A percentile compares a stretch with the other conserved stretches of the same genome.
Conservation (phyloP, 73 alveolate species). For the Paraurostyla sp. region DNA sequence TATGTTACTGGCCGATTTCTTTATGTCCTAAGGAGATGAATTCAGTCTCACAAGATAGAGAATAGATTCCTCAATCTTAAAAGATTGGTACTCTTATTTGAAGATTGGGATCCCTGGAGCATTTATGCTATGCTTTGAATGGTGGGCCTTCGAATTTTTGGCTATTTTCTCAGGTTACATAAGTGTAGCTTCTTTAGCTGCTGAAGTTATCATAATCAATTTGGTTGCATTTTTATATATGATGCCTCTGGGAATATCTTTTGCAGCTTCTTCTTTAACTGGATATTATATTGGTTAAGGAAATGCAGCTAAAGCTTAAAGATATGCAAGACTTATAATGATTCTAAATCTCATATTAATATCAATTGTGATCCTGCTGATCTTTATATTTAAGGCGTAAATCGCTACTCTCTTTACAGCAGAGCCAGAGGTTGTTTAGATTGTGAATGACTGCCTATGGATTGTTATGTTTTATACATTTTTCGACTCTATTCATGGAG, state of each 20-base stretch:
- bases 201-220: constrained; percentile 45
- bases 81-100: constrained; percentile 39
- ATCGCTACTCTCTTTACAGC: constrained; percentile 22
- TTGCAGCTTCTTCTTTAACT: constrained; percentile 18
- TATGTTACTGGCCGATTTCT: not conserved
- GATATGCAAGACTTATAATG: not conserved
- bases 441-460: constrained; percentile 13
- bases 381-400: not conserved
- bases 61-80: not conserved
- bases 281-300: constrained; percentile 43
- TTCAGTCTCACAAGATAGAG: not conserved
- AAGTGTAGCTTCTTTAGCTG: constrained; percentile 65
- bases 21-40: not conserved
- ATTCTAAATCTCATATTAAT: not conserved
- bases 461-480: not conserved
- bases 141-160: constrained; percentile 74
- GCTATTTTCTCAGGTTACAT: constrained; percentile 44
- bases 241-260: constrained; percentile 44
- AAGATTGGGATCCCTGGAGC: constrained; percentile 68
- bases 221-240: not conserved
- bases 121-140: constrained; percentile 63
- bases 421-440: constrained; percentile 6
- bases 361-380: not conserved
- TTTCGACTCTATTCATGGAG: constrained; percentile 18
- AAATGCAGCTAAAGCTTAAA: constrained; percentile 16